Conservation (phyloP, 805 yeast species). For the Metschnikowia vanudenii region DNA sequence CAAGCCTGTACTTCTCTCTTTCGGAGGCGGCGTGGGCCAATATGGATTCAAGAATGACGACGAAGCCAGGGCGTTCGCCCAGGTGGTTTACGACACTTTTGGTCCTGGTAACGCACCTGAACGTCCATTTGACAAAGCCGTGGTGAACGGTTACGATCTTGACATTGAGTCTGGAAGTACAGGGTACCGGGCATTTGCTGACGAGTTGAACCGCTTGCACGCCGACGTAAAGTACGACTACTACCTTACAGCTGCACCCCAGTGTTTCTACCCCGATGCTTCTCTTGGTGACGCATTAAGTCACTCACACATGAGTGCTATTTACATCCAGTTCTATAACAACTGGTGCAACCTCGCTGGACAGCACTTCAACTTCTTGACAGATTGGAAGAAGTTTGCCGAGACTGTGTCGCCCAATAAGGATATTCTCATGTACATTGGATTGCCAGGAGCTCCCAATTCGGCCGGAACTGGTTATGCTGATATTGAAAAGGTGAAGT, state of each 20-base stretch:
- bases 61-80: conserved; percentile 57
- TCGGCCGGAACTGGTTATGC: conserved; percentile 62
- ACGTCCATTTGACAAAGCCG: conserved; percentile 41
- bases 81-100: conserved; percentile 38
- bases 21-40: conserved; percentile 56
- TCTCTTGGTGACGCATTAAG: conserved; percentile 31
- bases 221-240: conserved; percentile 21
- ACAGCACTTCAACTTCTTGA: conserved; percentile 55
- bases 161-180: conserved; percentile 52
- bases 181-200: conserved; percentile 38
- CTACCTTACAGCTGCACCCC: conserved; percentile 69
- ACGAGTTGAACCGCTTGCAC: conserved; percentile 13
- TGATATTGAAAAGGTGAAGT: conserved; percentile 21
- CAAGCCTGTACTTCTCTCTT: conserved; percentile 15
- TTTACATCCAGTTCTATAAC: conserved; percentile 87
- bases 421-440: conserved; percentile 67
- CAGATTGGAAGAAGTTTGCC: conserved; percentile 67
- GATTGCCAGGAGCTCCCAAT: conserved; percentile 56
- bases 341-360: conserved; percentile 56
- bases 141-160: conserved; percentile 69
- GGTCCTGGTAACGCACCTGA: conserved; percentile 35
- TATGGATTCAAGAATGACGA: conserved; percentile 53
- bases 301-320: conserved; percentile 70
- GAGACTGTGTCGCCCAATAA: conserved; percentile 58
- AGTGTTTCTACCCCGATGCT: conserved; percentile 86